Base-by-base conservation (phyloP, 371 early-diverging fungal genomes). In the Quaeritorhiza haematococci region DNA sequence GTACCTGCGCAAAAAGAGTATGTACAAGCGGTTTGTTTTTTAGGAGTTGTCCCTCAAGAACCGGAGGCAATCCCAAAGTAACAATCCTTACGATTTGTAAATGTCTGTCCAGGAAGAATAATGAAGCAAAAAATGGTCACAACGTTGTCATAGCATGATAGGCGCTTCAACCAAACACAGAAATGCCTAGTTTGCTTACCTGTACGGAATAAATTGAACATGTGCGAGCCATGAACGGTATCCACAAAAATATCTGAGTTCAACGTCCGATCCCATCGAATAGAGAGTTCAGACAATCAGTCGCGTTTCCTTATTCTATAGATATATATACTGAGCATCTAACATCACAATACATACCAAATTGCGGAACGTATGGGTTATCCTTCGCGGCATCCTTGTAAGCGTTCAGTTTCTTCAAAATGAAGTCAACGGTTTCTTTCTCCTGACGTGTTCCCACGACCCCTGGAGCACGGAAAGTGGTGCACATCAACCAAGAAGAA, bases 1-100 rank as follows among this genome's bases (percentile, higher is more conserved):
- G 58, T 86, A 89, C 55, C 75, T 78, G 62, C 82, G 81, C 54
- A 82, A 68, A 6, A 83, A 23, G 33, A 47, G 42, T 24, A n/a
- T n/a, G n/a, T n/a, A n/a, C n/a, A n/a, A n/a, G n/a, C n/a, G n/a
- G n/a, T n/a, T 34, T 15, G 38, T 42, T 49, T 67, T 24, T 17
- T 29, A 13, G 21, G 15, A 23, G 60, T 56, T 26, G 33, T 28
- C 13, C n/a, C 19, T 33, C 29, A 10, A 32, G 30, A n/a, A 32
- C 43, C 43, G 0, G 28, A n/a, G n/a, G n/a, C n/a, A n/a, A n/a
- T n/a, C n/a, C n/a, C n/a, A n/a, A n/a, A n/a, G n/a, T n/a, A n/a
- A n/a, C n/a, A n/a, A n/a, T n/a, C n/a, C n/a, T n/a, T n/a, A n/a
- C n/a, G n/a, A n/a, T n/a, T n/a, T n/a, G n/a, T n/a, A n/a, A n/a